These are phyloP conservation scores for Cystobasidium pallidum DNA, from an alignment of 1,284 basidiomycete genomes.

Conservation along the genomic window DNA sequence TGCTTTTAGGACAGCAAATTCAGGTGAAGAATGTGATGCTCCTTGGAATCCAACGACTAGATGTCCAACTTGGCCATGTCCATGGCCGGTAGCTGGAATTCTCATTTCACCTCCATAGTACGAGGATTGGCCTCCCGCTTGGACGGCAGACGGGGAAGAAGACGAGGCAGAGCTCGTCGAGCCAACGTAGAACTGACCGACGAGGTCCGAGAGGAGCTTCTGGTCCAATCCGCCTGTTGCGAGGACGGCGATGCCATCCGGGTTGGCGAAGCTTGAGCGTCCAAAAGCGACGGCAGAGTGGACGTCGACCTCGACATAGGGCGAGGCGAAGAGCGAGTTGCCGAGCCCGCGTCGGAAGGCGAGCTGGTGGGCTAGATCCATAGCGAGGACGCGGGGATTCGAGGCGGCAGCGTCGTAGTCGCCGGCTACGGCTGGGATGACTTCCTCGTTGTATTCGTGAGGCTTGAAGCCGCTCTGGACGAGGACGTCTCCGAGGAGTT, in stretches of 20 bases:
- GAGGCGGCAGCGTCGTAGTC: slow-evolving; percentile 69
- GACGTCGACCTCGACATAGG: slow-evolving; percentile 68
- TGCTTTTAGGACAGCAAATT: slow-evolving; percentile 74
- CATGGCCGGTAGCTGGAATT: slow-evolving; percentile 72
- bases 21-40: slow-evolving; percentile 65
- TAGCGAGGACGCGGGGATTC: slow-evolving; percentile 67
- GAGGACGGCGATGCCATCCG: slow-evolving; percentile 76
- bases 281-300: slow-evolving; percentile 71
- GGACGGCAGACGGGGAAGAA: slow-evolving; percentile 58
- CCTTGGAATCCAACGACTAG: slow-evolving; percentile 54
- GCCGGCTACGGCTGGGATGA: slow-evolving; percentile 71
- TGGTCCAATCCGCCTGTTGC: slow-evolving; percentile 71
- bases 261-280: slow-evolving; percentile 68
- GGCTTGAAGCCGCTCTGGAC: slow-evolving; percentile 79
- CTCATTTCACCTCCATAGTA: slow-evolving; percentile 88
- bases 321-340: slow-evolving; percentile 77
- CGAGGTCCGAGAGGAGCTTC: slow-evolving; percentile 61
- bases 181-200: slow-evolving; percentile 69
- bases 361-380: slow-evolving; percentile 81
- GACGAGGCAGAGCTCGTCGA: slow-evolving; percentile 55
- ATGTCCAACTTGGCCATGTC: slow-evolving; percentile 59
- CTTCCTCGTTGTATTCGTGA: slow-evolving; percentile 84
- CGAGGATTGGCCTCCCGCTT: slow-evolving; percentile 58
- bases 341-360: slow-evolving; percentile 92
- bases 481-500: slow-evolving; percentile 79